Evolutionary conservation across 2,329 filamentous ascomycete genomes (phyloP), one percentile per base, ranked within the genome.

Genomic region (Botrytis porri): DNA sequence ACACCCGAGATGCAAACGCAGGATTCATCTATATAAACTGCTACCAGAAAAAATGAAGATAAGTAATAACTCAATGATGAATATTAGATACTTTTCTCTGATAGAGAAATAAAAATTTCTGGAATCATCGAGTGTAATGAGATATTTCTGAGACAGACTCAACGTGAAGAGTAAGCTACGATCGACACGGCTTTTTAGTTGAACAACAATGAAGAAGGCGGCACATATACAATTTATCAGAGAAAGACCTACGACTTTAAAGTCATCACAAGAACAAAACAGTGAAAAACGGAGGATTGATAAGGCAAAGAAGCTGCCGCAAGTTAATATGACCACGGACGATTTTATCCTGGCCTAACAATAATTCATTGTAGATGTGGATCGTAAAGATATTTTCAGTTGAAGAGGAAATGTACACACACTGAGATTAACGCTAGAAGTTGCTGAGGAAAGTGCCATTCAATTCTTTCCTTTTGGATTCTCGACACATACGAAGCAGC

Each of bases 181-280:
- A 39, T 39, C 59, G 14, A 22, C 9, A 35, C 18, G 37, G 7
- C 1, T 22, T 60, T 6, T 37, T 20, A 25, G 32, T 9, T 25
- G 1, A 37, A 37, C 8, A 25, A 5, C 6, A 1, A 60, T 35
- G 14, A 35, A 12, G 32, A 60, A 60, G 2, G 8, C 6, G 16
- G 8, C 18, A 25, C 32, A 37, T 12, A 7, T 1, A 0, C 18
- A 60, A 35, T 1, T 4, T 2, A 22, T 7, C 25, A 1, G 57
- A 35, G 0, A 35, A 22, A 9, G 57, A 60, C 3, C 16, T 57
- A 32, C 4, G 12, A 25, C 8, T 25, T 22, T 35, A 4, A 22
- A 60, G 29, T 9, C 18, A 35, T 32, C 8, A 9, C 20, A 32
- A 35, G 2, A 25, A 25, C 9, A 1, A 48, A 48, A 48, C 9